These are phyloP conservation scores for Solanum lignicaule DNA, from an alignment of 257 asterid genomes.

Conservation along the genomic window DNA sequence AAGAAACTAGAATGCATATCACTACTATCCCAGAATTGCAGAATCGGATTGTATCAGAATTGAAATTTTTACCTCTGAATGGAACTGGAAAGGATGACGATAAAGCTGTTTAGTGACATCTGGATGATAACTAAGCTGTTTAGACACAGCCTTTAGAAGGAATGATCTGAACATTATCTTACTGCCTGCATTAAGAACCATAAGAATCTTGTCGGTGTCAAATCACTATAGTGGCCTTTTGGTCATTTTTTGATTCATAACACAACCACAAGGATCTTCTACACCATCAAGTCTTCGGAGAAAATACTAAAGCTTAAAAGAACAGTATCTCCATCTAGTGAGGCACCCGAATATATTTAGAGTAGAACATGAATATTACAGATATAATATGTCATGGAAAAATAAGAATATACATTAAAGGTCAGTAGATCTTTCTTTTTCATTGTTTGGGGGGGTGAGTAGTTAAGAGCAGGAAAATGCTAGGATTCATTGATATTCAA, in stretches of 20 bases:
- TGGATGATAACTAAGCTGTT: background rate
- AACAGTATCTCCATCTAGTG: background rate
- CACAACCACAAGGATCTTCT: background rate
- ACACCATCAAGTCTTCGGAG: background rate
- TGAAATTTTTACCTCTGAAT: conserved; percentile 24
- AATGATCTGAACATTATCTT: conserved; percentile 38
- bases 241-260: background rate
- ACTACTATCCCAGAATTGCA: background rate
- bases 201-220: background rate
- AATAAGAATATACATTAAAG: background rate
- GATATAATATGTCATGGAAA: background rate
- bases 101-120: background rate
- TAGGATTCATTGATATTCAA: background rate
- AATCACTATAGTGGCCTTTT: background rate
- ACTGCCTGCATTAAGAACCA: background rate
- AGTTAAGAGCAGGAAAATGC: background rate
- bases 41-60: background rate
- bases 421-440: background rate
- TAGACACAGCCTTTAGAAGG: conserved; percentile 14
- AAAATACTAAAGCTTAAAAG: background rate
- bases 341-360: background rate
- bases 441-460: background rate
- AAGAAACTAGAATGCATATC: background rate
- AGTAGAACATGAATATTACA: background rate
- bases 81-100: conserved; percentile 21